Evolutionary conservation across 2,329 filamentous ascomycete genomes (phyloP), one percentile per base, ranked within the genome.

Genomic region (Gnomoniopsis sp.): DNA sequence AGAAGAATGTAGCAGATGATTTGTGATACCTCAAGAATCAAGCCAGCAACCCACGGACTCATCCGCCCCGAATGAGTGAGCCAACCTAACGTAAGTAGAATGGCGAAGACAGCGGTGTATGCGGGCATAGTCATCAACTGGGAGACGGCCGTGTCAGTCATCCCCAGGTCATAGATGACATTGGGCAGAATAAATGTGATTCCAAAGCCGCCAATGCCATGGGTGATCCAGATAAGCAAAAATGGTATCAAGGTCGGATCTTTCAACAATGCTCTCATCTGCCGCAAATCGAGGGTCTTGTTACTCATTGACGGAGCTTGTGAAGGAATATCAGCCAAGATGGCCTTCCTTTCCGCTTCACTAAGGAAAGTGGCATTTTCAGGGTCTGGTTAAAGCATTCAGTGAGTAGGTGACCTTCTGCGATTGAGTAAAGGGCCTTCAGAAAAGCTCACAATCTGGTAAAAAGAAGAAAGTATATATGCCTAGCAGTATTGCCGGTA

Each of bases 1-100:
- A 76, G 67, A 3, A 75, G 62, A 49, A 76, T 69, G 53, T 75
- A 76, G 62, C 73, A 75, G 30, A 73, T 61, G 10, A 73, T 72
- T 53, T 72, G 68, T 1, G 67, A 64, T 11, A 67, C 60, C 57
- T 76, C 72, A 4, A 73, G 66, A 0, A 67, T 61, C 3, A 66
- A 54, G 0, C 66, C 67, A 1, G 64, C 66, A 2, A 64, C 61
- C 67, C 66, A 68, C 1, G 66, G 62, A 38, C 63, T 68, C 11
- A 68, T 54, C 7, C 57, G 38, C 12, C 55, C 49, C 12, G 62
- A 64, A 44, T 69, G 65, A 4, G 66, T 64, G 33, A 67, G 61
- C 21, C 58, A 69, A 0, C 62, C 63, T 1, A 69, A 53, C 2
- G 64, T 63, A 1, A 69, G 36, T 1, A 69, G 64, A 15, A 69